Percentiles rank a stretch among this genome's conserved stretches.
phyloP scores from a whole-genome alignment of 1,139 yeast genomes.

The Protomyces lactucae-debilis region DNA sequence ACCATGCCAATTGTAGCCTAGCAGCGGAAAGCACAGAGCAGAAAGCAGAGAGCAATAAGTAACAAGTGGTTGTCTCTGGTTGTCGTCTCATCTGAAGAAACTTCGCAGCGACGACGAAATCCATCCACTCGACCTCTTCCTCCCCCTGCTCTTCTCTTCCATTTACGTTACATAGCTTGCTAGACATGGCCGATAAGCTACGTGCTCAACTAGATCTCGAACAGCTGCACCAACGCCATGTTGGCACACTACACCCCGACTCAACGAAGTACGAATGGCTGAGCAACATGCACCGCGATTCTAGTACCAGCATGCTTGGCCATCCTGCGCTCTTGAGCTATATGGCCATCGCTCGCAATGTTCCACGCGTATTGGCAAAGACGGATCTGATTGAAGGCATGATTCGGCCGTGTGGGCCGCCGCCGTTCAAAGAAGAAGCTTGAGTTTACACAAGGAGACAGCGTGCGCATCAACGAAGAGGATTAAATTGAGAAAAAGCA shows the following conservation, averaged over 20 bases:
- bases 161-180: not conserved
- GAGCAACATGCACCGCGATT: conserved; percentile 64
- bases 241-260: conserved; percentile 68
- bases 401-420: conserved; percentile 47
- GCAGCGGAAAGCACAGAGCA: too few relatives aligned
- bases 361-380: conserved; percentile 50
- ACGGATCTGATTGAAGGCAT: conserved; percentile 58
- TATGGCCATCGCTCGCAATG: conserved; percentile 57
- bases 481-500: not conserved
- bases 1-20: too few relatives aligned
- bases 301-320: conserved; percentile 63
- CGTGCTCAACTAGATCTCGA: conserved; percentile 61
- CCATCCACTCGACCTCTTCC: not conserved
- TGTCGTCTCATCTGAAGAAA: not conserved
- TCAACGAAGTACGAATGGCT: conserved; percentile 58
- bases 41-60: too few relatives aligned
- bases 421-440: conserved; percentile 29
- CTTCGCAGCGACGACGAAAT: not conserved
- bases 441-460: not conserved
- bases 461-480: not conserved
- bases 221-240: conserved; percentile 56
- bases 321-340: conserved; percentile 66
- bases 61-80: not conserved
- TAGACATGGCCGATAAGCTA: conserved; percentile 3
- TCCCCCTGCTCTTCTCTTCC: not conserved